Percentiles rank a stretch among this genome's conserved stretches.
Conservation (phyloP, 108 stramenopile genomes). For the Cyclostephanos invisitatus region DNA sequence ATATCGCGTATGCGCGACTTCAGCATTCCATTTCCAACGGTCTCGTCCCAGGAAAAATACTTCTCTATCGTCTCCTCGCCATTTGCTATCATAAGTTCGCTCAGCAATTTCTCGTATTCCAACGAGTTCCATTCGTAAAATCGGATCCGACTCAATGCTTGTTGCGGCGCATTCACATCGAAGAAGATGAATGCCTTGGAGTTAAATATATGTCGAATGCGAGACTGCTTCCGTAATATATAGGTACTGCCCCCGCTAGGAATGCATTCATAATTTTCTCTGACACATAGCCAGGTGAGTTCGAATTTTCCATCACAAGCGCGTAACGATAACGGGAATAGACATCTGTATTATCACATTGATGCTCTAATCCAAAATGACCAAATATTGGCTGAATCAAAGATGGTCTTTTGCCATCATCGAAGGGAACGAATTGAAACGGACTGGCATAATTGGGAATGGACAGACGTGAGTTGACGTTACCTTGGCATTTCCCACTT, state of each 20-base stretch:
- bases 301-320: slow-evolving; percentile 61
- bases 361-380: slow-evolving; percentile 3
- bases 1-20: slow-evolving; percentile 47
- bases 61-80: slow-evolving; percentile 40
- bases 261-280: slow-evolving; percentile 72
- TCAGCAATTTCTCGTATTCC: slow-evolving; percentile 38
- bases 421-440: slow-evolving; percentile 30
- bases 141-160: slow-evolving; percentile 44
- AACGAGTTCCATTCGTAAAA: slow-evolving; percentile 50
- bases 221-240: slow-evolving; percentile 56
- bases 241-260: slow-evolving; percentile 56
- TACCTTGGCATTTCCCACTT: slow-evolving; percentile 46
- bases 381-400: slow-evolving; percentile 21
- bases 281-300: slow-evolving; percentile 54
- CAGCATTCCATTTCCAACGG: slow-evolving; percentile 41
- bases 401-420: slow-evolving; percentile 25
- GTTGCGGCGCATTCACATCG: slow-evolving; percentile 50
- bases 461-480: slow-evolving; percentile 13
- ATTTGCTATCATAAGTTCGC: slow-evolving; percentile 49
- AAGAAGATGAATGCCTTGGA: slow-evolving; percentile 59
- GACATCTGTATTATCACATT: slow-evolving; percentile 12
- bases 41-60: slow-evolving; percentile 60
- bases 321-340: slow-evolving; percentile 51
- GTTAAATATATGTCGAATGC: slow-evolving; percentile 66
- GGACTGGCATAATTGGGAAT: slow-evolving; percentile 1